These are phyloP conservation scores for Funneliformis geosporum DNA, from an alignment of 192 early-diverging fungal genomes.

Conservation along the genomic window DNA sequence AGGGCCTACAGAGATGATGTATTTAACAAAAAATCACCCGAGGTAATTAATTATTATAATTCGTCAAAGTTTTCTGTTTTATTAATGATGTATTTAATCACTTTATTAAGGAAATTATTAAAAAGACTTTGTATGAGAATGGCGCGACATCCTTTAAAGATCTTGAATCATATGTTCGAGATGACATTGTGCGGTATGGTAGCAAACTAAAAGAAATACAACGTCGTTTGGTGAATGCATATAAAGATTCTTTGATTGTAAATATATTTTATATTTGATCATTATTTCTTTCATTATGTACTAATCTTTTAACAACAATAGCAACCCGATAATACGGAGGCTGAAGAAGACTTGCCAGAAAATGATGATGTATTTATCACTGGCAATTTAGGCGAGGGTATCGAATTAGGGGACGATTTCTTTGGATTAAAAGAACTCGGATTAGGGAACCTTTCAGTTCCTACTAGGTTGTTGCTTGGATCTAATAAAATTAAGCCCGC, in stretches of 20 bases:
- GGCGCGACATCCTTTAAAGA: constrained; percentile 67
- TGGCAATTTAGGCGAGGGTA: constrained; percentile 57
- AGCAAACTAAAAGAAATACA: constrained; percentile 74
- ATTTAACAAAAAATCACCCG: constrained; percentile 66
- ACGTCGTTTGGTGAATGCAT: constrained; percentile 71
- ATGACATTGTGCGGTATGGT: constrained; percentile 77
- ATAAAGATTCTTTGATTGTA: constrained; percentile 62
- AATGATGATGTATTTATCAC: constrained; percentile 45
- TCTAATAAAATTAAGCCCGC: constrained; percentile 31
- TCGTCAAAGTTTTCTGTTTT: neutral
- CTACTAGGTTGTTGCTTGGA: constrained; percentile 51
- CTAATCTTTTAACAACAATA: neutral
- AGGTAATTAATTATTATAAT: constrained; percentile 52
- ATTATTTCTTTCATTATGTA: neutral
- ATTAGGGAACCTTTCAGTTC: constrained; percentile 51
- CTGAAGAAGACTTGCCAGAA: constrained; percentile 35
- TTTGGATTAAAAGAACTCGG: constrained; percentile 90
- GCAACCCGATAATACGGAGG: neutral
- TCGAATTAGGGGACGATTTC: constrained; percentile 85
- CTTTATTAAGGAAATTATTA: constrained; percentile 69
- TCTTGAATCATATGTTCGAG: constrained; percentile 77
- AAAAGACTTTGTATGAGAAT: constrained; percentile 80
- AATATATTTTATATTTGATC: constrained; percentile 6
- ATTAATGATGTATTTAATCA: constrained; percentile 5
- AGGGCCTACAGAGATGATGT: constrained; percentile 78